These are phyloP conservation scores for Beauveria caledonica DNA, from an alignment of 2,329 filamentous ascomycete genomes.

Conservation along the genomic window DNA sequence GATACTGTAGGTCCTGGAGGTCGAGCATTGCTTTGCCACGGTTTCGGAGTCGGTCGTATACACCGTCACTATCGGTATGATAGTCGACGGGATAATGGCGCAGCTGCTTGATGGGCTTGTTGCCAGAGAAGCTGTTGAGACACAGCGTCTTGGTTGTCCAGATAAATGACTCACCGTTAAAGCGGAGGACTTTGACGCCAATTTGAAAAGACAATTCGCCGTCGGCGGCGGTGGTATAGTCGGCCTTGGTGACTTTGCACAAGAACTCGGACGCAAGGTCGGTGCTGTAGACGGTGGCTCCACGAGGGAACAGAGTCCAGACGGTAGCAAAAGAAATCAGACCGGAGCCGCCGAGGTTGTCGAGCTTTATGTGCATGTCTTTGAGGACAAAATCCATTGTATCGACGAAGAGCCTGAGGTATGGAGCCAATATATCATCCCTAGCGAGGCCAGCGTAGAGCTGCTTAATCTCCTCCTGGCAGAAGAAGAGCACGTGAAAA, in stretches of 20 bases:
- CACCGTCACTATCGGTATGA: slow-evolving; percentile 21
- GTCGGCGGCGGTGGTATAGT: slow-evolving; percentile 18
- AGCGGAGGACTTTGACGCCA: slow-evolving; percentile 26
- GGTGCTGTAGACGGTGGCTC: slow-evolving; percentile 30
- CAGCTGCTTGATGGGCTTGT: slow-evolving; percentile 32
- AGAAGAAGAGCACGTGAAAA: slow-evolving; percentile 36
- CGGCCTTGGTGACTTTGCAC: slow-evolving; percentile 28
- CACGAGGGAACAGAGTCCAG: slow-evolving; percentile 37
- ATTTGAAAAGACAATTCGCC: slow-evolving; percentile 18
- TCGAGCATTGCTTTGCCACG: slow-evolving; percentile 34
- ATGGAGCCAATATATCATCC: slow-evolving; percentile 25
- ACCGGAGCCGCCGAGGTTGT: slow-evolving; percentile 26
- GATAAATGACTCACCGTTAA: slow-evolving; percentile 32
- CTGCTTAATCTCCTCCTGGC: slow-evolving; percentile 32
- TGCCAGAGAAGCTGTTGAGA: slow-evolving; percentile 29
- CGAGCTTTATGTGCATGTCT: slow-evolving; percentile 28
- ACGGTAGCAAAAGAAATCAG: slow-evolving; percentile 34
- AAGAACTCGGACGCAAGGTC: slow-evolving; percentile 33
- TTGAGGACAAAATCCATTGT: slow-evolving; percentile 36
- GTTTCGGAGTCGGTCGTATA: slow-evolving; percentile 22
- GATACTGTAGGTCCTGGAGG: slow-evolving; percentile 33
- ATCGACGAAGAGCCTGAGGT: slow-evolving; percentile 31
- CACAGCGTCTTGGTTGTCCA: slow-evolving; percentile 28
- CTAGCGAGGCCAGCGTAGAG: slow-evolving; percentile 21
- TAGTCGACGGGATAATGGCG: slow-evolving; percentile 29